phyloP scores from a whole-genome alignment of 257 asterid species.

The Solanum pennellii region DNA sequence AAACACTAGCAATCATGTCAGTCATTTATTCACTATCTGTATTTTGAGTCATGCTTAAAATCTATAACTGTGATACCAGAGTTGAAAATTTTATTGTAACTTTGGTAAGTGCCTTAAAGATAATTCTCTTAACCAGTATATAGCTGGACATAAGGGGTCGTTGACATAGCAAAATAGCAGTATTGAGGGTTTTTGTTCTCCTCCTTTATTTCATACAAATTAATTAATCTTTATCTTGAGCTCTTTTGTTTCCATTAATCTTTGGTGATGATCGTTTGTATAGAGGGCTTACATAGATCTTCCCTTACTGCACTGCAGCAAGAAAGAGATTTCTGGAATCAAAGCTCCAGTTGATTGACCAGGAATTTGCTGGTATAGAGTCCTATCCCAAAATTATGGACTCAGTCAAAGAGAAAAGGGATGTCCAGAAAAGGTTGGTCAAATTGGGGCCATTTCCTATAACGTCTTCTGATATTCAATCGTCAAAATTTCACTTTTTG shows the following conservation, averaged over 20 bases:
- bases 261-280: not conserved
- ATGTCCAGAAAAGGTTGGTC: conserved; percentile 49
- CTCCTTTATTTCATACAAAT: not conserved
- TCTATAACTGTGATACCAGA: not conserved
- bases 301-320: conserved; percentile 38
- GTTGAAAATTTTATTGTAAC: not conserved
- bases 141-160: not conserved
- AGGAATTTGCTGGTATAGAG: conserved; percentile 49
- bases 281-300: not conserved
- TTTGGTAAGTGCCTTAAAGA: not conserved
- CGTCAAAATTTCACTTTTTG: not conserved
- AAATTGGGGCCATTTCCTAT: not conserved
- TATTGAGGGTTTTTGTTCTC: not conserved
- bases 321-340: conserved; percentile 62
- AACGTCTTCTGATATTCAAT: not conserved
- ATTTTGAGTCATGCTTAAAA: not conserved
- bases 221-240: not conserved
- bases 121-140: not conserved
- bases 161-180: not conserved
- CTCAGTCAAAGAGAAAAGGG: conserved; percentile 55
- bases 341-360: conserved; percentile 70
- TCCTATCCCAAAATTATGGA: conserved; percentile 52
- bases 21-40: not conserved
- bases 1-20: not conserved
- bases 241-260: not conserved